phyloP scores from a whole-genome alignment of 495 filamentous ascomycete genomes.

The Podospora sp. region DNA sequence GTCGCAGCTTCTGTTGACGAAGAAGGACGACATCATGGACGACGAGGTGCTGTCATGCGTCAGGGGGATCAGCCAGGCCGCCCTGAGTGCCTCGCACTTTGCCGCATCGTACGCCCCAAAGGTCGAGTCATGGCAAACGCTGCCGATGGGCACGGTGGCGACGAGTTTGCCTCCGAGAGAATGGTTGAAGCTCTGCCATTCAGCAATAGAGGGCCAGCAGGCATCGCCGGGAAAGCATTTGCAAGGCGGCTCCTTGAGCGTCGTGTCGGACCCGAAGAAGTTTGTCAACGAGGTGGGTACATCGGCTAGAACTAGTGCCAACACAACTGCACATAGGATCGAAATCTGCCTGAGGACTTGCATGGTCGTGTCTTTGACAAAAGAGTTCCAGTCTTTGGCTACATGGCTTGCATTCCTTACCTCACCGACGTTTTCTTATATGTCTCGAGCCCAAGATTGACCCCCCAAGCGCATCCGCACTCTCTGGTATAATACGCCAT shows the following conservation, averaged over 20 bases:
- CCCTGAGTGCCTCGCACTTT: slow-evolving; percentile 18
- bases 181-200: slow-evolving; percentile 45
- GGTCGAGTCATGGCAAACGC: slow-evolving; percentile 44
- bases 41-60: neutral
- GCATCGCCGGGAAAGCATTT: neutral
- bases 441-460: too few species aligned
- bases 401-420: too few species aligned
- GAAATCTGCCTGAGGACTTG: too few species aligned
- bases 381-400: too few species aligned
- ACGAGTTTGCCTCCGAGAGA: slow-evolving; percentile 46
- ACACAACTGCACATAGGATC: too few species aligned
- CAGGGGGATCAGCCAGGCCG: neutral
- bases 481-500: too few species aligned
- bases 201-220: neutral
- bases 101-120: slow-evolving; percentile 21
- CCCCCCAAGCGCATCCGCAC: too few species aligned
- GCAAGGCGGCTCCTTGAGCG: neutral
- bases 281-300: too few species aligned
- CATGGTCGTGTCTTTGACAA: too few species aligned
- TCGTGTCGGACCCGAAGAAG: too few species aligned
- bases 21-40: neutral
- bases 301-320: too few species aligned
- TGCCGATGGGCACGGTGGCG: slow-evolving; percentile 49
- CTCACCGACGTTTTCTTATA: too few species aligned
- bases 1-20: neutral